Percentiles rank a stretch among this genome's conserved stretches.
Evolutionary conservation across 2,329 filamentous ascomycete species (phyloP).

Genomic region (Teratosphaeria viscida): DNA sequence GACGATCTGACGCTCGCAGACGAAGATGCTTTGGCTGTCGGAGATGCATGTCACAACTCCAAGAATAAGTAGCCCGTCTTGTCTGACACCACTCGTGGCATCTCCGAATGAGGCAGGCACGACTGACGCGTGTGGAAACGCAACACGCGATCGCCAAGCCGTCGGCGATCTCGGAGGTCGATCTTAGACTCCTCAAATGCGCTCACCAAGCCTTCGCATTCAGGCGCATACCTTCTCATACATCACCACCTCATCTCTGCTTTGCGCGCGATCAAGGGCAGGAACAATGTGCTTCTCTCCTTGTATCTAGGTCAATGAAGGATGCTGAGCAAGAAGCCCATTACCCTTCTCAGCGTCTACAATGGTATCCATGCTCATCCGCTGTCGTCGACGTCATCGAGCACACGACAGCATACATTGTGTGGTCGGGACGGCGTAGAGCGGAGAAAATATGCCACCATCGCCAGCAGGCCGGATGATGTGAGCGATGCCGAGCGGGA

Average conservation of each 20-base stretch:
- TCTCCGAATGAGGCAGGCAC: not conserved
- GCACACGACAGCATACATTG: constrained; percentile 21
- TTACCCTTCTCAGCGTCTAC: constrained; percentile 22
- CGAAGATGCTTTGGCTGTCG: no score
- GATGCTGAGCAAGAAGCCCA: constrained; percentile 31
- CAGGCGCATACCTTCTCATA: not conserved
- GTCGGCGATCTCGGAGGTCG: not conserved
- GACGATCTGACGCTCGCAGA: not conserved
- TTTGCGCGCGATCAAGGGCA: not conserved
- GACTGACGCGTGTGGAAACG: not conserved
- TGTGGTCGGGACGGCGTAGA: constrained; percentile 6
- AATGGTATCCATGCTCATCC: constrained; percentile 17
- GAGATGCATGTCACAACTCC: no score
- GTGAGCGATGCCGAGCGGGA: constrained; percentile 10
- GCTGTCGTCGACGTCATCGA: constrained; percentile 33
- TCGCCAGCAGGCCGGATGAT: constrained; percentile 16
- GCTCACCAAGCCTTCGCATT: not conserved
- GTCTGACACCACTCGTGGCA: not conserved
- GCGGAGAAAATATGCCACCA: constrained; percentile 21
- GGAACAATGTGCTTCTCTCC: constrained; percentile 12
- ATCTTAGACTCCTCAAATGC: not conserved
- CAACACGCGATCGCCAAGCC: not conserved
- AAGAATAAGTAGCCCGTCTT: no score
- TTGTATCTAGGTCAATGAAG: constrained; percentile 1
- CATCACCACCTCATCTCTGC: not conserved